Base-by-base conservation (phyloP, 768 basidiomycete genomes). In the Boletus sensibilis region DNA sequence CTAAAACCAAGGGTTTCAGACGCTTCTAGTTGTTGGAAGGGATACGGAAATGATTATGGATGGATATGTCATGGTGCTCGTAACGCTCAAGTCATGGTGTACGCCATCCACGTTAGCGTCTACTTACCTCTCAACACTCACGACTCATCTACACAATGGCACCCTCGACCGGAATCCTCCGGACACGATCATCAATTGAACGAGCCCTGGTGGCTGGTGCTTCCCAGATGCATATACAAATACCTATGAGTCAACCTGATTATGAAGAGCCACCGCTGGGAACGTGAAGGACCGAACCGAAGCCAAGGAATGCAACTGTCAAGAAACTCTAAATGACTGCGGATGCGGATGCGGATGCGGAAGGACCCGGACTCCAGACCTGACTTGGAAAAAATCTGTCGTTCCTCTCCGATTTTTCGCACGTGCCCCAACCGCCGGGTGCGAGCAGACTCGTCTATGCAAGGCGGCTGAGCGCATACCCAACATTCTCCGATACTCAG, bases 141-240 rank as follows among this genome's bases (percentile, higher is more conserved):
- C n/a, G 44, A 45, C n/a, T 27, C 14, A 11, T 12, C 40, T 25
- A 16, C 34, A 16, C n/a, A 31, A 27, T 31, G 21, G 40, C 18
- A 25, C 8, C 23, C 44, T 52, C 31, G 37, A 58, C 40, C 33
- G 25, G 40, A 5, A n/a, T 42, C 16, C 20, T 40, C 18, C 42
- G n/a, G 25, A 31, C 27, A 16, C 21, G 18, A 43, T 34, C 9
- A 43, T 34, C 9, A 18, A 34, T 25, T 14, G 5, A 50, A 34
- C 20, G 46, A 55, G 34, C 34, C 21, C 29, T 18, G 50, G 49
- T 6, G 6, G 25, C n/a, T 27, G 27, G 46, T 40, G n/a, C 51
- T 50, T 64, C 34, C 23, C 40, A 40, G 33, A 35, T 63, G n/a
- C 8, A 29, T 7, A 29, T 43, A 33, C 53, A 45, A 57, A 59